These are phyloP conservation scores for Sclerotiophoma versabilis DNA, from an alignment of 2,329 filamentous ascomycete species.

Conservation along the genomic window DNA sequence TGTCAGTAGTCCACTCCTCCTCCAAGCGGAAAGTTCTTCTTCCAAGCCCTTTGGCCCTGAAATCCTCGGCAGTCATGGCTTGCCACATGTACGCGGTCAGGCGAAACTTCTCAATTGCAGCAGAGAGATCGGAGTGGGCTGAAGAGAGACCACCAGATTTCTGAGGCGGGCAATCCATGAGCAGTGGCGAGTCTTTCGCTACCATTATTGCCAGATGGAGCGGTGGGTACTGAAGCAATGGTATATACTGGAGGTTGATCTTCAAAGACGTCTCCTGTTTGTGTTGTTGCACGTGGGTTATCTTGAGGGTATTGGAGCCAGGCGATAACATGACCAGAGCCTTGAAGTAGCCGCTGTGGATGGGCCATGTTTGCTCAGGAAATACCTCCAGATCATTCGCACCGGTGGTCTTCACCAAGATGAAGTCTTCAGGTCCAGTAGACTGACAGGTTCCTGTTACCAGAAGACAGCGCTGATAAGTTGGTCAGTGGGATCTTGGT, in stretches of 20 bases:
- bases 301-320: constrained; percentile 30
- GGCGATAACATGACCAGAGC: constrained; percentile 41
- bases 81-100: constrained; percentile 49
- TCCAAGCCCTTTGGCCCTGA: constrained; percentile 35
- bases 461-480: constrained; percentile 35
- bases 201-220: constrained; percentile 45
- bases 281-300: constrained; percentile 32
- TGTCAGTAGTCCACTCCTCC: constrained; percentile 40
- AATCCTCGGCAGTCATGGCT: constrained; percentile 44
- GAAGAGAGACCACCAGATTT: constrained; percentile 35
- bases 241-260: constrained; percentile 36
- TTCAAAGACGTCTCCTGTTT: constrained; percentile 18
- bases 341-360: constrained; percentile 42
- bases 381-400: constrained; percentile 32
- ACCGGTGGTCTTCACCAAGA: constrained; percentile 30
- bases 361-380: constrained; percentile 43
- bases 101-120: constrained; percentile 42
- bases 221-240: constrained; percentile 40
- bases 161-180: constrained; percentile 40
- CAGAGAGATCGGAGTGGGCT: constrained; percentile 38
- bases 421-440: constrained; percentile 25
- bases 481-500: not conserved
- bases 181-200: constrained; percentile 41
- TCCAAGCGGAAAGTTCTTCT: constrained; percentile 41
- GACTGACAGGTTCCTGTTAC: constrained; percentile 34